Evolutionary conservation across 331 rosid genomes (phyloP), one percentile per base, ranked within the genome.

Genomic region (Ulmus americana): DNA sequence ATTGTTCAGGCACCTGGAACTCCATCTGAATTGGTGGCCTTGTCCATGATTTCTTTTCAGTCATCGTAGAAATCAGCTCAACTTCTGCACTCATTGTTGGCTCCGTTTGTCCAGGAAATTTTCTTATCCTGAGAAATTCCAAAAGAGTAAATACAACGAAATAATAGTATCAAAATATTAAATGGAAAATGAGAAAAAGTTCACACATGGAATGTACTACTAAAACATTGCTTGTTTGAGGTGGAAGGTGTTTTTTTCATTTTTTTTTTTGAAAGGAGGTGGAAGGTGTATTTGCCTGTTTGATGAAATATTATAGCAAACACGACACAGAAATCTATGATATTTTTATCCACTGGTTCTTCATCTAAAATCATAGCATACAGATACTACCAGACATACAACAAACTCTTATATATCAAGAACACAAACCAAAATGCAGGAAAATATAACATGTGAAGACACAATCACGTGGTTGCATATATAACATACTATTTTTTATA

Each of bases 1-100:
- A 59, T 58, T 58, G 39, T 51, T 46, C 64, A 64, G 59, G 70
- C 56, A 84, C 89, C 92, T 86, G 96, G 71, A 88, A 91, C 76
- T 91, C 97, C 96, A 91, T 88, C 83, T 84, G 92, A 73, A 91
- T 91, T 58, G 96, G 97, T 14, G 97, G 97, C 68, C 88, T 83
- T 47, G 95, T 91, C 92, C 90, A 86, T 64, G 96, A 85, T 64
- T 88, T 91, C 85, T 90, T 91, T 71, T 91, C 95, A 42, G 91
- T 61, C 74, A 91, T 88, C 0, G 92, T 88, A 51, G 96, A 91
- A 78, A 91, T 88, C 73, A 91, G 90, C 84, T 91, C 97, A 60
- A 91, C 80, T 77, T 91, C 97, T 69, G 96, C 96, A 63, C 97
- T 91, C 86, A 91, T 73, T 20, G 97, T 91, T 69, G 97, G 85